Base-by-base conservation (phyloP, 164 flowering plant species). In the Protea cynaroides region DNA sequence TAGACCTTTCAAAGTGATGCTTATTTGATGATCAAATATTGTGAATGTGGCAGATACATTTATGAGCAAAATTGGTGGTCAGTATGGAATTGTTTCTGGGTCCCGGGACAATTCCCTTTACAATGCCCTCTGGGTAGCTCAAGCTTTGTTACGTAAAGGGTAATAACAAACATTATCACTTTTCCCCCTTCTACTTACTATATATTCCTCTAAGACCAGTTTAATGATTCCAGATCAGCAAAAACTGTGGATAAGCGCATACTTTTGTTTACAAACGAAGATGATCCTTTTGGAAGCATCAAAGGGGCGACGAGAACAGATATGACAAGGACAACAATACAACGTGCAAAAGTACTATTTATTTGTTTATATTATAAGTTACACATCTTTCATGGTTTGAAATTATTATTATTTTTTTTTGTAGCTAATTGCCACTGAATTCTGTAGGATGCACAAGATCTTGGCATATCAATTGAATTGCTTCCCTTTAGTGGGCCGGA, bases 111-210 rank as follows among this genome's bases (percentile, higher is more conserved):
- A 92, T 79, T 80, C 97, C 44, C 82, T 95, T 43, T 92, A 88
- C 72, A 92, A 83, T 82, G 97, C 96, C 57, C 73, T 95, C 55
- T 95, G 99, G 99, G 99, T 77, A 55, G 96, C 96, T 40, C 99
- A 95, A 78, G 99, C 88, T 23, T 72, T 95, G 29, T 69, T 95
- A 54, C 96, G 99, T 3, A 92, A 88, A 81, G 97, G 99, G 99
- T 94, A 78, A 68, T 51, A 13, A 38, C 34, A 11, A 34, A 54
- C 13, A 9, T 15, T 50, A 37, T 17, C 61, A n/a, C 21, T 37
- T 51, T 29, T 55, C 7, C 18, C 55, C 52, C 19, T 7, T 7
- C 8, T 14, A 46, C 24, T 43, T 22, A 12, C 23, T 17, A 55
- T 11, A 3, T 7, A n/a, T 14, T 56, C 9, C 25, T 29, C 34